Evolutionary conservation across 2,329 filamentous ascomycete species (phyloP), one percentile per base, ranked within the genome.

Genomic region (Cercospora berteroae): DNA sequence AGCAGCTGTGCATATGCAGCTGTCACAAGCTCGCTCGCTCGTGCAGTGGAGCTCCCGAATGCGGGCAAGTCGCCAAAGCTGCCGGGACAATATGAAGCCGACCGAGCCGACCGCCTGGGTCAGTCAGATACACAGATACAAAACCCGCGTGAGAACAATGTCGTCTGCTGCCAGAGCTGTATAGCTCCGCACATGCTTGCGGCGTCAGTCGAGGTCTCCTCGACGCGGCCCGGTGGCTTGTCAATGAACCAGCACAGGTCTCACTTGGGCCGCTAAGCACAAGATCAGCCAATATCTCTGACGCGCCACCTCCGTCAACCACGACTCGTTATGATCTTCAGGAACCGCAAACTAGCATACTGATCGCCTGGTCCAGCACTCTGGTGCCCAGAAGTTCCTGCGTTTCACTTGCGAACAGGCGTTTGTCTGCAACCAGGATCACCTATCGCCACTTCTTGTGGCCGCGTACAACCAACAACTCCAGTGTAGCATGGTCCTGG

Each of bases 21-120:
- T 57, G 52, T 31, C 52, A 57, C 52, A 57, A 57, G 52, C 52
- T 57, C 29, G 48, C 48, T 33, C 44, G 44, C 44, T 42, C 36
- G 36, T 39, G 44, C 44, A 48, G 44, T 20, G 18, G 18, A 18
- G 20, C 44, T 48, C 44, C 44, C 44, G 44, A 23, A 48, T 20
- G 18, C 44, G 44, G 44, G 23, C 44, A 48, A 48, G 44, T 48
- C 44, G n/a, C 44, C 44, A 48, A n/a, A n/a, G 44, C 44, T 48
- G 44, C 44, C 20, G 20, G 44, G 44, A 50, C 44, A 50, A 50
- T 50, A 23, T 25, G 16, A 50, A 50, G 44, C 44, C 44, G 44
- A 50, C 44, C 44, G 44, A 50, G 44, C 44, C 44, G 44, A 50
- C 44, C 20, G 20, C 44, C 44, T 50, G 9, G 9, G 44, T 16